These are phyloP conservation scores for Coemansia sp. DNA, from an alignment of 371 early-diverging fungal species.

Conservation along the genomic window DNA sequence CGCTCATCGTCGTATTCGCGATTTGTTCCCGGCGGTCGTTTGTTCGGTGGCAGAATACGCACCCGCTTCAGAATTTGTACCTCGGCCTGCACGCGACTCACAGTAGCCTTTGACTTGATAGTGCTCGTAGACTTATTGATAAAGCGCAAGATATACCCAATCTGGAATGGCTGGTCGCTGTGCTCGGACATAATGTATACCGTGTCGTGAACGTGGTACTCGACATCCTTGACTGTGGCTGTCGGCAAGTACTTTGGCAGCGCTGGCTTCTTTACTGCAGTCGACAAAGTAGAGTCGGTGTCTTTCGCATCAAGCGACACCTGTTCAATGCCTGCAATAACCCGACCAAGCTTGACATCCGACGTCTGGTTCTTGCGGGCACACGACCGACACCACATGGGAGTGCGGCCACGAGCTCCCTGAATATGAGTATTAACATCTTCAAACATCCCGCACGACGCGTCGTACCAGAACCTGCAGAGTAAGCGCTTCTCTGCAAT, in stretches of 20 bases:
- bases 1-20: slow-evolving; percentile 48
- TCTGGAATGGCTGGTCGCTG: slow-evolving; percentile 52
- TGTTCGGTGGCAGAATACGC: slow-evolving; percentile 17
- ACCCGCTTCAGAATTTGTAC: slow-evolving; percentile 34
- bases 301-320: neutral
- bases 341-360: slow-evolving; percentile 15
- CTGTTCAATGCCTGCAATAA: slow-evolving; percentile 7
- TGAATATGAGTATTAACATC: slow-evolving; percentile 49
- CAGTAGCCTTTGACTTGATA: neutral
- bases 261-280: neutral
- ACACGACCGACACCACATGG: slow-evolving; percentile 44
- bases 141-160: slow-evolving; percentile 52
- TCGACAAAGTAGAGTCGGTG: neutral
- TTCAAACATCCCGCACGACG: slow-evolving; percentile 49
- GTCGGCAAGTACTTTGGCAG: slow-evolving; percentile 11
- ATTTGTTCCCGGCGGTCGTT: slow-evolving; percentile 10
- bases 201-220: slow-evolving; percentile 55
- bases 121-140: neutral
- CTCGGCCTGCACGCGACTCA: slow-evolving; percentile 11
- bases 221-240: slow-evolving; percentile 29
- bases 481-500: slow-evolving; percentile 32
- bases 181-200: slow-evolving; percentile 52
- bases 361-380: slow-evolving; percentile 11
- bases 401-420: slow-evolving; percentile 1
- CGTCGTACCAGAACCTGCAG: slow-evolving; percentile 55